A percentile compares a stretch with the other conserved stretches of the same genome.
These are phyloP conservation scores for Lichtheimia corymbifera DNA, from an alignment of 371 early-diverging fungal genomes.

Conservation along the genomic window DNA sequence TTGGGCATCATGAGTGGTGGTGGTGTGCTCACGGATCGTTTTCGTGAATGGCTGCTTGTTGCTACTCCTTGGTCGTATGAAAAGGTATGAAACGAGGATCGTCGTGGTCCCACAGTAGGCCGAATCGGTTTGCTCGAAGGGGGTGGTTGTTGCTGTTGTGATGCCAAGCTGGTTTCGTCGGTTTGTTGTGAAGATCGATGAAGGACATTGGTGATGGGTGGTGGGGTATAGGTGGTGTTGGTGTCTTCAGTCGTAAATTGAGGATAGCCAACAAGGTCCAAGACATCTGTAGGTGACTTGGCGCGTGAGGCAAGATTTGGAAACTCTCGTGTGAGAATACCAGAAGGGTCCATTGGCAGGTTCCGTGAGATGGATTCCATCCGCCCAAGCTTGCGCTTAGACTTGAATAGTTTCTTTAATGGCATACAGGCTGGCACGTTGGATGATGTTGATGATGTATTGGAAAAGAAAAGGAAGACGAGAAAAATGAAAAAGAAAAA, in stretches of 20 bases:
- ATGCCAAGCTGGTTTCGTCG: not conserved
- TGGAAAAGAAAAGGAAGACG: not conserved
- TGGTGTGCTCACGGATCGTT: slow-evolving; percentile 1
- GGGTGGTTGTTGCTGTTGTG: not conserved
- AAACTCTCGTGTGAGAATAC: slow-evolving; percentile 13
- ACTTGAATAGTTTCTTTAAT: not conserved
- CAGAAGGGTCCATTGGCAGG: slow-evolving; percentile 3
- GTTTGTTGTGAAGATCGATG: not conserved
- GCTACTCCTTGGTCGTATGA: not conserved
- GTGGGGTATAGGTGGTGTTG: not conserved
- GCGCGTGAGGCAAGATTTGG: slow-evolving; percentile 7
- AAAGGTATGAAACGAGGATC: slow-evolving; percentile 8
- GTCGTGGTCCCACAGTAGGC: slow-evolving; percentile 4
- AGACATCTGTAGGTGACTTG: slow-evolving; percentile 17
- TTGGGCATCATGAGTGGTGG: slow-evolving; percentile 8
- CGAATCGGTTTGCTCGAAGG: not conserved
- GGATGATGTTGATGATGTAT: not conserved
- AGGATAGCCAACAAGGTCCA: slow-evolving; percentile 19
- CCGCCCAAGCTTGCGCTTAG: not conserved
- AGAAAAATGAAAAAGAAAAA: not conserved
- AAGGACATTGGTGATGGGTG: not conserved
- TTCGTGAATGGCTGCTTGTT: not conserved
- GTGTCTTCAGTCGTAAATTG: not conserved
- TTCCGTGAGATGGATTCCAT: not conserved
- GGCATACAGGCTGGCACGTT: not conserved